Evolutionary conservation across 78 protist species (phyloP).

Genomic region (Speleostelium caveatum): DNA sequence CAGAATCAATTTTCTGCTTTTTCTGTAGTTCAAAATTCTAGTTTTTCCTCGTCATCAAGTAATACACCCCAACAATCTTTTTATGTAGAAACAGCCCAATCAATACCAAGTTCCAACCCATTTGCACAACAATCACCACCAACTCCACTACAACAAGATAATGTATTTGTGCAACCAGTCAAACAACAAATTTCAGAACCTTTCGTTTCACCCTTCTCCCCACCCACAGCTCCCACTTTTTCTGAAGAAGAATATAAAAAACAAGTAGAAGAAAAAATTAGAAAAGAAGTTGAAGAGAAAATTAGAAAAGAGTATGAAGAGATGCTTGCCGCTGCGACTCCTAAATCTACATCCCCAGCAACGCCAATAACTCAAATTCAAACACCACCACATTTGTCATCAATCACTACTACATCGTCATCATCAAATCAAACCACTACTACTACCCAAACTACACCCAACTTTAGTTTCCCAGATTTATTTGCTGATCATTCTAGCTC

Average conservation of each 20-base stretch:
- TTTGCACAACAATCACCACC: background rate
- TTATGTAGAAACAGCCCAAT: no score
- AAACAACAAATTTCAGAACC: no score
- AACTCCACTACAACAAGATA: background rate
- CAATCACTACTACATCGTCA: slow-evolving; percentile 14
- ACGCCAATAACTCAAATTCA: background rate
- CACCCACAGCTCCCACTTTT: background rate
- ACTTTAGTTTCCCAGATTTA: slow-evolving; percentile 18
- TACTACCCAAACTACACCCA: slow-evolving; percentile 11
- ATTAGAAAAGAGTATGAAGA: slow-evolving; percentile 43
- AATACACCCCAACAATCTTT: background rate
- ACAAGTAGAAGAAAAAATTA: slow-evolving; percentile 62
- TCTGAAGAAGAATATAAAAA: slow-evolving; percentile 66
- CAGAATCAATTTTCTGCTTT: slow-evolving; percentile 4
- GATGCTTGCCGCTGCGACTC: background rate
- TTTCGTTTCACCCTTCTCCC: background rate
- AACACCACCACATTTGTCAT: slow-evolving; percentile 4
- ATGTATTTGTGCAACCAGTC: background rate
- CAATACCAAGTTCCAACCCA: background rate
- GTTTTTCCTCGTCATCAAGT: slow-evolving; percentile 17
- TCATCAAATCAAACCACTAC: background rate
- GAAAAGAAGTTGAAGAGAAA: slow-evolving; percentile 70
- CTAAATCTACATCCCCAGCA: background rate
- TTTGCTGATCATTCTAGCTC: slow-evolving; percentile 2
- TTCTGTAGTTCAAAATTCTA: slow-evolving; percentile 53